Evolutionary conservation across 169 alveolate genomes (phyloP), one percentile per base, ranked within the genome.

Genomic region (Babesia gibsoni): DNA sequence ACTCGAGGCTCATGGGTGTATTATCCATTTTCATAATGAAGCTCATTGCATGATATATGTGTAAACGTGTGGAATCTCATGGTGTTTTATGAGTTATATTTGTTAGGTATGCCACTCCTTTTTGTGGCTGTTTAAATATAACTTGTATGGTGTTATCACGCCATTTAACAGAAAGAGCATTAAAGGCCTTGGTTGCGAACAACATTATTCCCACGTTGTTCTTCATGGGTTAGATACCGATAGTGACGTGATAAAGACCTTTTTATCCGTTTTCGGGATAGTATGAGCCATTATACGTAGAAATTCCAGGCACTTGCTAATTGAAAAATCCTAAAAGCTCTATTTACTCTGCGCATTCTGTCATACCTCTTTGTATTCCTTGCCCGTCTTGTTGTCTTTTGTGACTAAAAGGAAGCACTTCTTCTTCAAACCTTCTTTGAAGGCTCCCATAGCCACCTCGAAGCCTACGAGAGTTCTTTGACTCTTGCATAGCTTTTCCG

Each of bases 271-370:
- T 42, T 54, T 77, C 20, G 52, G 61, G 53, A 77, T 56, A 18
- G 72, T 77, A 57, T 77, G 85, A 7, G 67, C 67, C 53, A 66
- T 49, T 23, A 45, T 43, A n/a, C 75, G 65, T n/a, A 77, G 63
- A 29, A 48, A 69, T 49, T 65, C 85, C 50, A 77, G 53, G 74
- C 85, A 77, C 66, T 67, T 77, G 64, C 75, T 67, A 41, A 77
- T 77, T 43, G 81, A 66, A 59, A 77, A 45, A 68, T 67, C 81
- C 85, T 77, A 20, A 41, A 52, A 61, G n/a, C n/a, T n/a, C n/a
- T n/a, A n/a, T n/a, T n/a, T n/a, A n/a, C n/a, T n/a, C n/a, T n/a
- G n/a, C n/a, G n/a, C n/a, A n/a, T n/a, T n/a, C n/a, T 14, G 8
- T 37, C 67, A 36, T 30, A 77, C 81, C 74, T 66, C 81, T 18